Evolutionary conservation across 2,329 filamentous ascomycete genomes (phyloP), one percentile per base, ranked within the genome.

Genomic region (Fusarium multiceps): DNA sequence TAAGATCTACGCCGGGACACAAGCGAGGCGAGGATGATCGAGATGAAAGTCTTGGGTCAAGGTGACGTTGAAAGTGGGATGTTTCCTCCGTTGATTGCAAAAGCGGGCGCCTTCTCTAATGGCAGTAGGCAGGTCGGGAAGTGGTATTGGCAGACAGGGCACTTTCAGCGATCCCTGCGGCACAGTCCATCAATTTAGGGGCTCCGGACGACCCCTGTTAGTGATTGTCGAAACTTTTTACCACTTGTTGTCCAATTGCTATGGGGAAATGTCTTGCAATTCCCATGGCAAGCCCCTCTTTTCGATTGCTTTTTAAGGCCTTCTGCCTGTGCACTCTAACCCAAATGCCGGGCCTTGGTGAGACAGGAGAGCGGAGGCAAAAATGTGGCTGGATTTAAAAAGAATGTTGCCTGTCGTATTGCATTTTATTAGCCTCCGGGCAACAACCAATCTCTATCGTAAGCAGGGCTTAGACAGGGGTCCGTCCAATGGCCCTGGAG

Each of bases 1-100:
- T 23, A 25, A 40, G 41, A 49, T 60, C 47, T 48, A 27, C 10
- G 20, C n/a, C 32, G 6, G 34, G 32, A 48, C 41, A 27, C 4
- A 18, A 18, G 27, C n/a, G 30, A 34, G 47, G 41, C 27, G 23
- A 32, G 20, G 40, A 32, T 43, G 37, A 61, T 53, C 13, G 25
- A 49, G 37, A 66, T 30, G 55, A 66, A 60, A 60, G 48, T 20
- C 28, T 45, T 65, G 32, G 47, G 18, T 50, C n/a, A 18, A 54
- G 42, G 67, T 63, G 51, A 69, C 55, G 55, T 66, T 68, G 58
- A 32, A 46, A 48, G 63, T 68, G 54, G 45, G 68, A 71, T 71
- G 43, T 54, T 59, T 63, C 27, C 16, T 47, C 11, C 12, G 37
- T 21, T 30, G 28, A 55, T 30, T 56, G 43, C 46, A 40, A 66